These are phyloP conservation scores for Cymbopogon flexuosus DNA, from an alignment of 202 grass and related monocot species.

Conservation along the genomic window DNA sequence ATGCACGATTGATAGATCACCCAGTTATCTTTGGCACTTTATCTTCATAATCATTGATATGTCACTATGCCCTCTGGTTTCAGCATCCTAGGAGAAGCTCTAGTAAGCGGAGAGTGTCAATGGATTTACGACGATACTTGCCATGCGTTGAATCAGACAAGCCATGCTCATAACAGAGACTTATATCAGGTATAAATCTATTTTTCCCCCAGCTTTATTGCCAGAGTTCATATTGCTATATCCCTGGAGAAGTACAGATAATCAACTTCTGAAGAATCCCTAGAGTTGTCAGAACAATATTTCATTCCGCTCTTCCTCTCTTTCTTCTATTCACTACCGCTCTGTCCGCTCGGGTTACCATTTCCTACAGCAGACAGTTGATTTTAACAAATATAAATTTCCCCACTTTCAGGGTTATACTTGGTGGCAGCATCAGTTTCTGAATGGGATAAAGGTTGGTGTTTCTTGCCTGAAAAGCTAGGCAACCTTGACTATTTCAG, in stretches of 20 bases:
- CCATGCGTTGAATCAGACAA: constrained; percentile 9
- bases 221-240: neutral
- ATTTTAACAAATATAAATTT: constrained; percentile 37
- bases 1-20: constrained; percentile 28
- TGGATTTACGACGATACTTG: constrained; percentile 61
- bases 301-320: neutral
- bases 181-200: constrained; percentile 43
- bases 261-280: neutral
- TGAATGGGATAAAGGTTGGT: constrained; percentile 71
- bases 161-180: constrained; percentile 32
- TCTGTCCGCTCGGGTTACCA: neutral
- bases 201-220: neutral
- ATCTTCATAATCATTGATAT: neutral
- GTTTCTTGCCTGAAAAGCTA: constrained; percentile 4
- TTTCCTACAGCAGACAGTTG: neutral
- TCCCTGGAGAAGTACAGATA: neutral
- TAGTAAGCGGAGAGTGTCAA: constrained; percentile 49
- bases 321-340: neutral
- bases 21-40: neutral
- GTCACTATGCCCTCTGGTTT: constrained; percentile 16
- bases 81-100: constrained; percentile 65
- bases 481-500: neutral
- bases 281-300: neutral
- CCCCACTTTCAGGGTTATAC: constrained; percentile 55
- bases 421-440: constrained; percentile 83